phyloP scores from a whole-genome alignment of 768 basidiomycete genomes.

The Termitomyces sp. region DNA sequence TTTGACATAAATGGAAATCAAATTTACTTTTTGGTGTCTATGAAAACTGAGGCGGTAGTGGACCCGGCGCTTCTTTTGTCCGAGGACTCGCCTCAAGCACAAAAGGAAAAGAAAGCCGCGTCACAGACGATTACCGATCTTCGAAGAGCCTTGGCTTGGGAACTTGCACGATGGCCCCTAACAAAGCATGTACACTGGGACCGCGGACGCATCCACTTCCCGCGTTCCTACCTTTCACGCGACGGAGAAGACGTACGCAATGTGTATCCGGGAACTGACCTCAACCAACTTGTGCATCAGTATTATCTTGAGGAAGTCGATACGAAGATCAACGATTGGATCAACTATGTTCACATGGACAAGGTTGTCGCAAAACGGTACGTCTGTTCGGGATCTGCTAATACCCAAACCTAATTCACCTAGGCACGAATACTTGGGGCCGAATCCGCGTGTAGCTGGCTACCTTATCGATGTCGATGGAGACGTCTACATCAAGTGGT shows the following conservation, averaged over 20 bases:
- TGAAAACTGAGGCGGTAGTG: constrained; percentile 11
- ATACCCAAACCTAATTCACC: background rate
- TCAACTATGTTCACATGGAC: constrained; percentile 32
- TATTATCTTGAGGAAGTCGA: constrained; percentile 18
- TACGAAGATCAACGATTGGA: constrained; percentile 12
- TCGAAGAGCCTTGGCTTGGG: constrained; percentile 32
- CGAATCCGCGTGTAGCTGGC: constrained; percentile 37
- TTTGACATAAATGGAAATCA: background rate
- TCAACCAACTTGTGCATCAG: constrained; percentile 33
- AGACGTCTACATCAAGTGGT: constrained; percentile 37
- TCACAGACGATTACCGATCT: constrained; percentile 22
- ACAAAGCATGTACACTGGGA: constrained; percentile 25
- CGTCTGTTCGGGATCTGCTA: background rate
- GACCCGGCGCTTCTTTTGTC: constrained; percentile 12
- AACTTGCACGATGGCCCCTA: constrained; percentile 33
- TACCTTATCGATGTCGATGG: constrained; percentile 31
- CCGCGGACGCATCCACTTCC: constrained; percentile 30
- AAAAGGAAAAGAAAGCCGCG: constrained; percentile 20
- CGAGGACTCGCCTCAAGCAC: constrained; percentile 15
- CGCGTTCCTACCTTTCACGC: constrained; percentile 31
- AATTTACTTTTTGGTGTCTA: background rate
- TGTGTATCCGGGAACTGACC: constrained; percentile 25
- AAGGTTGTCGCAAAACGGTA: constrained; percentile 26
- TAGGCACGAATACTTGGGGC: constrained; percentile 40
- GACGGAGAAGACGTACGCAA: constrained; percentile 29